A percentile compares a stretch with the other conserved stretches of the same genome.
Conservation (phyloP, 257 asterid species). For the Fraxinus quadrangulata region DNA sequence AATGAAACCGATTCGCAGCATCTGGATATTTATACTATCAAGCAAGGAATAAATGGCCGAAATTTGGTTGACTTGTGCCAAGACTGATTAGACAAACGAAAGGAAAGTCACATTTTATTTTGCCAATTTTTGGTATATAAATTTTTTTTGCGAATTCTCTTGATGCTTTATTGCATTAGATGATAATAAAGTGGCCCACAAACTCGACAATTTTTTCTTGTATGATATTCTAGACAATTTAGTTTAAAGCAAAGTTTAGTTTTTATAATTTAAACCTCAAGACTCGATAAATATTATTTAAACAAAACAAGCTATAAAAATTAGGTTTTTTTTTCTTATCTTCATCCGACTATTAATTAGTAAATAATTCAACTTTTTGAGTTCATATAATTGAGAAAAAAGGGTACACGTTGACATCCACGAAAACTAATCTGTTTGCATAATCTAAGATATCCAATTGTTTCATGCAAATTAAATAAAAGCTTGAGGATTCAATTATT, state of each 20-base stretch:
- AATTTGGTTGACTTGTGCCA: slow-evolving; percentile 71
- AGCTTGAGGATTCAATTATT: not conserved
- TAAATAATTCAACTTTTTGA: not conserved
- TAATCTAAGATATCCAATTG: slow-evolving; percentile 1
- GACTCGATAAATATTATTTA: too few relatives aligned
- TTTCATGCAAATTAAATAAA: not conserved
- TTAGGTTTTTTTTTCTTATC: not conserved
- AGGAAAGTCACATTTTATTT: slow-evolving; percentile 25
- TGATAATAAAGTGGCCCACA: too few relatives aligned
- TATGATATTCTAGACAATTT: too few relatives aligned
- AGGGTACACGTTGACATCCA: not conserved
- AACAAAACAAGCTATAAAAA: not conserved
- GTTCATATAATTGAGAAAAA: not conserved
- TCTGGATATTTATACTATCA: slow-evolving; percentile 56
- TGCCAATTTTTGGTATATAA: not conserved
- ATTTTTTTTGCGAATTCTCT: too few relatives aligned
- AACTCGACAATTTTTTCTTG: too few relatives aligned
- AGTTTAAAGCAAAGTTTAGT: too few relatives aligned
- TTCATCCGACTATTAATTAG: not conserved
- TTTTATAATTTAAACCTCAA: too few relatives aligned
- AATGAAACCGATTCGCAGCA: slow-evolving; percentile 52
- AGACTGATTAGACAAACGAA: slow-evolving; percentile 54
- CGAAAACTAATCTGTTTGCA: not conserved
- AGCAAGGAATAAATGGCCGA: slow-evolving; percentile 32
- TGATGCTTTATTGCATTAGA: too few relatives aligned